phyloP scores from a whole-genome alignment of 345 rosid species.

The Populus ilicifolia region DNA sequence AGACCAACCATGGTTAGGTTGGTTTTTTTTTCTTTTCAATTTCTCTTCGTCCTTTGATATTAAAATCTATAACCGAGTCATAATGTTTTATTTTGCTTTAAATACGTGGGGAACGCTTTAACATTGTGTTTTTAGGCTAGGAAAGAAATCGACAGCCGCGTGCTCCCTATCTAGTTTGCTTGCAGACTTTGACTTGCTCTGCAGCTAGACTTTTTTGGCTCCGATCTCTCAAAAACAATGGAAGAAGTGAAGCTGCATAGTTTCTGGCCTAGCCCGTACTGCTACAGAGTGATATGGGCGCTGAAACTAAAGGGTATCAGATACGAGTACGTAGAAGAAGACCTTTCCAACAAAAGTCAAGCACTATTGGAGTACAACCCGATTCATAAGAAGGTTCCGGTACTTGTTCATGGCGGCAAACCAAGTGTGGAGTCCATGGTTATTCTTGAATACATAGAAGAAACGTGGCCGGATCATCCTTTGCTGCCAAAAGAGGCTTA shows the following conservation, averaged over 20 bases:
- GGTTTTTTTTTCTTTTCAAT: too few relatives aligned
- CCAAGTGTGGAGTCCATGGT: constrained; percentile 9
- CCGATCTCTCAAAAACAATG: background rate
- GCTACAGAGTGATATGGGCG: background rate
- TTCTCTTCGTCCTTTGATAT: too few relatives aligned
- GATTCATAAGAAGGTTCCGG: constrained; percentile 16
- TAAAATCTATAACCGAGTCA: too few relatives aligned
- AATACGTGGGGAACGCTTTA: too few relatives aligned
- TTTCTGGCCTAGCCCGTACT: constrained; percentile 11
- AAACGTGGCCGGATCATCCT: constrained; percentile 17
- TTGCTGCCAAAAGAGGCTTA: constrained; percentile 13
- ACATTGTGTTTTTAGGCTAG: too few relatives aligned
- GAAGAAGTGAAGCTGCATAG: constrained; percentile 8
- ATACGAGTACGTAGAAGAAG: constrained; percentile 4
- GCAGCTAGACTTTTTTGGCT: background rate
- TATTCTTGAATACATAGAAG: constrained; percentile 17
- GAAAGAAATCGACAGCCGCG: too few relatives aligned
- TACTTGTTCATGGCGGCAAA: constrained; percentile 11
- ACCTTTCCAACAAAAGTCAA: constrained; percentile 9
- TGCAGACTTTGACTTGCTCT: background rate
- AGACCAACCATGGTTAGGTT: too few relatives aligned
- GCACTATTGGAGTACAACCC: constrained; percentile 15
- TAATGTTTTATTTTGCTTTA: too few relatives aligned
- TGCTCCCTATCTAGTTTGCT: too few relatives aligned
- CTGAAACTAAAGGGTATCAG: constrained; percentile 17